phyloP scores from a whole-genome alignment of 768 basidiomycete species.

The Suillus brevipes region DNA sequence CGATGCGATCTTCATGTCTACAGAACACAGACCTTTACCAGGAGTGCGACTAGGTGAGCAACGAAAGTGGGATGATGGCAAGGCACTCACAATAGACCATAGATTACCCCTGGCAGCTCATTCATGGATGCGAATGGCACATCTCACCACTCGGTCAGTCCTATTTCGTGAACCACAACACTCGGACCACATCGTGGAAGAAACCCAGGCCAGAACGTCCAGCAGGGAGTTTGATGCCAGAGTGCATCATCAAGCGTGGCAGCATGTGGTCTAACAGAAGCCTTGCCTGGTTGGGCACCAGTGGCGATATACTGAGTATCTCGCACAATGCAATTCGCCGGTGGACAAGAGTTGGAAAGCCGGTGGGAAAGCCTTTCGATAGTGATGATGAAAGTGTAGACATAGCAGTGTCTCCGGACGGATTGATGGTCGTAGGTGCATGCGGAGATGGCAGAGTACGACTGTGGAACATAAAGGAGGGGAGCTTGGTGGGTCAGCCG shows the following conservation, averaged over 20 bases:
- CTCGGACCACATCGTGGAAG: not conserved
- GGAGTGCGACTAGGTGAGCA: not conserved
- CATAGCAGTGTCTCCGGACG: not conserved
- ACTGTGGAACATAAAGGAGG: not conserved
- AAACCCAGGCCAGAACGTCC: not conserved
- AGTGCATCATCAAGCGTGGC: not conserved
- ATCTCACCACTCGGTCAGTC: not conserved
- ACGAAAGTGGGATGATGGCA: not conserved
- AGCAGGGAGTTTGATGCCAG: not conserved
- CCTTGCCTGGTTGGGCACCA: not conserved
- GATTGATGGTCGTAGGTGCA: not conserved
- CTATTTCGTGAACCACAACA: not conserved
- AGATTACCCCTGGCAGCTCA: not conserved
- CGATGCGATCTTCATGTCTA: not conserved
- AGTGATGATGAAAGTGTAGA: not conserved
- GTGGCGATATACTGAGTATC: not conserved
- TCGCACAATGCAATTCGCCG: not conserved
- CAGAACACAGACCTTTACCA: not conserved
- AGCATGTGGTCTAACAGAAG: not conserved
- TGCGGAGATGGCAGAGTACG: not conserved
- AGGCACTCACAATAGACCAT: not conserved
- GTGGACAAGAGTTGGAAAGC: not conserved
- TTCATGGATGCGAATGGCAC: not conserved
- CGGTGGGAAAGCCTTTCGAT: not conserved
- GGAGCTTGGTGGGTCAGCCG: not conserved